These are phyloP conservation scores for Phylloporus sp. DNA, from an alignment of 768 basidiomycete species.

Conservation along the genomic window DNA sequence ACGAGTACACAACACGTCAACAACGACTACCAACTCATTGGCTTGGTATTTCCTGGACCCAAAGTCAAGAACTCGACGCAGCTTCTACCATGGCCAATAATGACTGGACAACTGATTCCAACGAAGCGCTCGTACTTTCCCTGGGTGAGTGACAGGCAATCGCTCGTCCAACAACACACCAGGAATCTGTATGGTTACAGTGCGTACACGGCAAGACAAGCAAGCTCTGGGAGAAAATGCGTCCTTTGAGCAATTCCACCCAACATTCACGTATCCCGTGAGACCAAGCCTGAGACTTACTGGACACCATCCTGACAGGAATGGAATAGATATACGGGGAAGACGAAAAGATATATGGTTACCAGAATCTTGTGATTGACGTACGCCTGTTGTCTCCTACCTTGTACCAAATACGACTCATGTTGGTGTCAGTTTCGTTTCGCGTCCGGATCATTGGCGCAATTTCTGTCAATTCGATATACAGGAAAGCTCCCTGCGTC, in stretches of 20 bases:
- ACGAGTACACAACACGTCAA: slow-evolving; percentile 29
- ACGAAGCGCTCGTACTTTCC: slow-evolving; percentile 69
- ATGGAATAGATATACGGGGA: slow-evolving; percentile 81
- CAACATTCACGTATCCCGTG: slow-evolving; percentile 92
- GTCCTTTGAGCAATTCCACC: slow-evolving; percentile 67
- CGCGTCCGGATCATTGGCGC: slow-evolving; percentile 80
- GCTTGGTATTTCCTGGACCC: neutral
- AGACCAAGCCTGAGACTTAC: slow-evolving; percentile 20
- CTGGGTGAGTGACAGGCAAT: slow-evolving; percentile 47
- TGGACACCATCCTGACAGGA: slow-evolving; percentile 5
- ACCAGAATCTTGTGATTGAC: slow-evolving; percentile 77
- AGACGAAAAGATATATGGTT: slow-evolving; percentile 95
- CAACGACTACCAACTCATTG: neutral
- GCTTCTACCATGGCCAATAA: slow-evolving; percentile 18
- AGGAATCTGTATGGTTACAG: slow-evolving; percentile 35
- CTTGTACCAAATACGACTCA: slow-evolving; percentile 1
- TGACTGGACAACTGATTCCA: slow-evolving; percentile 80
- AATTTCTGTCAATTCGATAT: slow-evolving; percentile 69
- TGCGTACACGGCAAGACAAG: slow-evolving; percentile 66
- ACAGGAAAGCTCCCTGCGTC: slow-evolving; percentile 60
- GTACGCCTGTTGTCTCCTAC: slow-evolving; percentile 42
- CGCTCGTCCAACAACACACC: slow-evolving; percentile 2
- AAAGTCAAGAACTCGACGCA: neutral
- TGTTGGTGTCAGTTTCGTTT: slow-evolving; percentile 59
- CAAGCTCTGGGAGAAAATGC: slow-evolving; percentile 54